Evolutionary conservation across 2,329 filamentous ascomycete genomes (phyloP), one percentile per base, ranked within the genome.

Genomic region (Venturia carpophila): DNA sequence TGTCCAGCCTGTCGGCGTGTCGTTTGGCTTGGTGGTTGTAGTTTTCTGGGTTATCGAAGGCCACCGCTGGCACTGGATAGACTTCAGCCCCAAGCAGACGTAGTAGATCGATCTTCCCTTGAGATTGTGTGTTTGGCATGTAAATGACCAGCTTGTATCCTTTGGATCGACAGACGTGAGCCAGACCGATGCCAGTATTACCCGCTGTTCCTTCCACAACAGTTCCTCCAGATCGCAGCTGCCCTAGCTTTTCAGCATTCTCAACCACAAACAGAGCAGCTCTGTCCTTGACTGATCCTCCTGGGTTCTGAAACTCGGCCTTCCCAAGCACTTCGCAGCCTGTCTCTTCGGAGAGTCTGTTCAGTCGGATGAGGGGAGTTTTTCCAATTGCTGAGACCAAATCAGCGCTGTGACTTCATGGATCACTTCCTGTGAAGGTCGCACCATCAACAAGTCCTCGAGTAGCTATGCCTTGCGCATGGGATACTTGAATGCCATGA

Each of bases 111-210:
- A 99, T 90, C 82, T 99, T 99, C 75, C 92, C 94, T 79, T 96
- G 93, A 24, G 92, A 96, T 79, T 97, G 94, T 61, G 93, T 97
- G 82, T 99, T 90, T 71, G 94, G 94, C 94, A 99, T 97, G 85
- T 97, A 99, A 75, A 99, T 99, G 74, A 97, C 92, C 62, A 96
- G 87, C 75, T 89, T 89, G 83, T 99, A 97, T 49, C 93, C 94
- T 71, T 88, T 89, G 45, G 88, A 90, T 67, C 93, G 86, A 79
- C 94, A 97, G 65, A 99, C 94, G 79, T 97, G 94, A 24, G 94
- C 94, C 55, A 99, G 88, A 1, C 94, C 94, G 76, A 99, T 99
- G 69, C 94, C 94, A 39, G 94, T 99, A 82, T 97, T 99, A 64
- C 94, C 94, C 0, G 94, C 94, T 5, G 94, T 99, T 68, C 94